A percentile compares a stretch with the other conserved stretches of the same genome.
Evolutionary conservation across 768 basidiomycete species (phyloP).

Genomic region (Suillus luteus): DNA sequence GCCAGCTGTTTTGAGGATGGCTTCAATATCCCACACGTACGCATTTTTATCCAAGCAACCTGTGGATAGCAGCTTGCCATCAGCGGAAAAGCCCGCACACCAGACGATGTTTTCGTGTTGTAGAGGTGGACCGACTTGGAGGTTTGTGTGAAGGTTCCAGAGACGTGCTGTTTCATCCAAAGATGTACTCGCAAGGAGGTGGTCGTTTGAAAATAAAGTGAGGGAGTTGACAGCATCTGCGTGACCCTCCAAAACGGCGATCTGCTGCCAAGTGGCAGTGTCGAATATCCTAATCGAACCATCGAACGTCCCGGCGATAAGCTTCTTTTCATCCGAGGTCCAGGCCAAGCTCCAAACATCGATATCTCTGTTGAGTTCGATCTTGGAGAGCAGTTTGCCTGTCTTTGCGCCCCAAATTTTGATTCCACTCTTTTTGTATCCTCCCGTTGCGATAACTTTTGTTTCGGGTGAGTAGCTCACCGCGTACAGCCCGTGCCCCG

Average conservation of each 20-base stretch:
- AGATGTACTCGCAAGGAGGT: background rate
- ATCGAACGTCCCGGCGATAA: background rate
- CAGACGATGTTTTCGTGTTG: background rate
- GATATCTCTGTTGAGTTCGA: background rate
- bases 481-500: too few species aligned
- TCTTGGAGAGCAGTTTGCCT: background rate
- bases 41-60: background rate
- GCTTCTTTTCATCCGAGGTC: background rate
- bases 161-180: slow-evolving; percentile 4
- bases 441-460: background rate
- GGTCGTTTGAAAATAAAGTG: background rate
- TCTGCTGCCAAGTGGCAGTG: background rate
- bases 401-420: background rate
- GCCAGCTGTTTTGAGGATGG: background rate
- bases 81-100: background rate
- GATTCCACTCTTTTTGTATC: background rate
- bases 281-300: background rate
- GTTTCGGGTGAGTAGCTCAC: too few species aligned
- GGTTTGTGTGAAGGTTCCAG: slow-evolving; percentile 7
- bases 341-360: background rate
- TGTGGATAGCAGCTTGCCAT: slow-evolving; percentile 8
- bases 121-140: slow-evolving; percentile 1
- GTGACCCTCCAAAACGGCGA: background rate
- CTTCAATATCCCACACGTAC: background rate
- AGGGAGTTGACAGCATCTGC: background rate